Evolutionary conservation across 768 basidiomycete species (phyloP), one percentile per base, ranked within the genome.

Genomic region (Collybia sp.): DNA sequence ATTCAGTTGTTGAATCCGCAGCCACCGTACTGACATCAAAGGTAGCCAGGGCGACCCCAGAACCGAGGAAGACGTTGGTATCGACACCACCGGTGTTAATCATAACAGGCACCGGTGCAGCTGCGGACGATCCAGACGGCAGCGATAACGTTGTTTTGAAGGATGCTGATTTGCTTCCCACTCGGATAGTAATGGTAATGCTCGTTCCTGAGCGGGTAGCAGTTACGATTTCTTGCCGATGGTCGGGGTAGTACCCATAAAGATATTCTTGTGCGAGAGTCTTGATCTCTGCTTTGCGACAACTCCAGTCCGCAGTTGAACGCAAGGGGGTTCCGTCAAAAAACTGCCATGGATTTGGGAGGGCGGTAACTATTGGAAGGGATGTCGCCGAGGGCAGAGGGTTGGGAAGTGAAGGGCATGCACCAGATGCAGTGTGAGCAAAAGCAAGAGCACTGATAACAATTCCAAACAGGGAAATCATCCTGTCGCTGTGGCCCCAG

Each of bases 331-430:
- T 48, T 6, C 68, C 68, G 45, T 63, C 54, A 46, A 59, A 50
- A 56, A 68, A 69, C 10, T 56, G 47, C 64, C 71, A 73, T 1
- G 67, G 70, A 51, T 73, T 61, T 8, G 71, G 68, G 12, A 43
- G 50, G 35, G 35, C 35, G 13, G 17, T 18, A 18, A n/a, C 6
- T 37, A 37, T n/a, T n/a, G 35, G 13, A 37, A n/a, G 35, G n/a
- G 35, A 13, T 37, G 35, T 25, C 3, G 17, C 17, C 35, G 6
- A 13, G 3, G 35, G 35, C 3, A 37, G 35, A n/a, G 35, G 17
- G 17, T 37, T 37, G 13, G 17, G 35, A 18, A 37, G 35, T n/a
- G 35, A 3, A 37, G 35, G 35, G 10, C 35, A 37, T 6, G 13
- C 35, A 6, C 35, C 35, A 18, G 35, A 18, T 18, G 35, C 10